Evolutionary conservation across 225 moss, liverwort and hornwort species (phyloP), one percentile per base, ranked within the genome.

Genomic region (Takakia lepidozioides): DNA sequence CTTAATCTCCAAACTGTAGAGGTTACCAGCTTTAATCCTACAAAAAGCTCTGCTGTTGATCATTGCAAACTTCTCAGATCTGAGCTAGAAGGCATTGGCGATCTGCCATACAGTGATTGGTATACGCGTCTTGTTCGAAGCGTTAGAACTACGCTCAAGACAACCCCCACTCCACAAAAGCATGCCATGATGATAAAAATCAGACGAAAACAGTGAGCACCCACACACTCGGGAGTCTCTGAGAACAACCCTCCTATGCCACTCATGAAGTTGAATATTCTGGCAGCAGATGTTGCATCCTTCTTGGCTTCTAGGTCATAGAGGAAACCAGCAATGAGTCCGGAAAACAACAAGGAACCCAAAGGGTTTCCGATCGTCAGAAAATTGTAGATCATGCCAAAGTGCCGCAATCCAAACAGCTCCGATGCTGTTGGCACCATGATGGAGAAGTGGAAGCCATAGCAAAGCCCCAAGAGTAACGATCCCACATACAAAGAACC

Each of bases 371-470:
- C 79, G 25, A 84, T 84, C 17, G 72, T 75, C 15, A 95, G 67
- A 60, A 67, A 86, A 35, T 95, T 95, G 80, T 90, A 90, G n/a
- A 86, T 86, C 67, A 87, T 72, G 29, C 95, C 89, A 39, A 95
- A 90, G 58, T 90, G 73, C 25, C 66, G 71, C 3, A 95, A 67
- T 24, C 95, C 95, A 43, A 95, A 95, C 13, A 95, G 86, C 80
- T 95, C 95, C 8, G 95, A 95, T 0, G 95, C 86, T 1, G 86
- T 86, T 16, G 90, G 84, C 45, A 87, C 82, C 82, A 90, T 75
- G 48, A 85, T 84, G 37, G 87, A 81, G 59, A 80, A 71, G 76
- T 95, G 95, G 29, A 87, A 51, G 14, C 95, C 89, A 16, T 46
- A 82, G 54, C 81, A 79, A 6, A 77, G 19, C 2, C 89, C 90